These are phyloP conservation scores for Agarophyton chilense DNA, from an alignment of 23 red algal genomes.

Conservation along the genomic window DNA sequence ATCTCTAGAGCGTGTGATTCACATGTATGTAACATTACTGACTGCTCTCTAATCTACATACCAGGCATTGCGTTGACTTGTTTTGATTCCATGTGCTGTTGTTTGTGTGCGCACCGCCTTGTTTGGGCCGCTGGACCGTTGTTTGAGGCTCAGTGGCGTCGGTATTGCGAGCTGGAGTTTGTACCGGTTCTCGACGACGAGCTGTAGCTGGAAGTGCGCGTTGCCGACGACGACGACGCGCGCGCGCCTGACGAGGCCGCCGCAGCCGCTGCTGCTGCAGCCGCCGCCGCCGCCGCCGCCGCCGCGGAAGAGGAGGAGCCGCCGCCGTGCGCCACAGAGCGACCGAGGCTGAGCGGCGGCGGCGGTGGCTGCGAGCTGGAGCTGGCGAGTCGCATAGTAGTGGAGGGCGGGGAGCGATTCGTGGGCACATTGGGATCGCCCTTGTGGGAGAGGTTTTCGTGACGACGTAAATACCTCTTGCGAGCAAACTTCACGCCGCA, in stretches of 20 bases:
- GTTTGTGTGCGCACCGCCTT: neutral
- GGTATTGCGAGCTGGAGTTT: neutral
- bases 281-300: too few relatives aligned
- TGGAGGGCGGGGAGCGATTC: neutral
- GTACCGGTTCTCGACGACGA: neutral
- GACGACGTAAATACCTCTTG: slow-evolving; percentile 49
- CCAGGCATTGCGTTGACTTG: too few relatives aligned
- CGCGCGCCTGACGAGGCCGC: neutral
- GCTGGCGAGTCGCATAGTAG: too few relatives aligned
- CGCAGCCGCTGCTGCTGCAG: too few relatives aligned
- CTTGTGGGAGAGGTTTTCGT: slow-evolving; percentile 70
- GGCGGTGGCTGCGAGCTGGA: neutral
- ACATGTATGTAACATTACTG: too few relatives aligned
- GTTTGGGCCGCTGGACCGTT: neutral
- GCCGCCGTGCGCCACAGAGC: neutral
- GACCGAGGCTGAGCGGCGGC: neutral
- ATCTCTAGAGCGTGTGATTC: too few relatives aligned
- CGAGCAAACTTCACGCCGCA: slow-evolving; percentile 72
- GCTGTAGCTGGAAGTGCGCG: neutral
- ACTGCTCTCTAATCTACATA: too few relatives aligned
- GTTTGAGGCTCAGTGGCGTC: too few relatives aligned
- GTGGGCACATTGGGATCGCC: neutral
- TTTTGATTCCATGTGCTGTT: too few relatives aligned
- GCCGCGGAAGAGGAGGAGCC: too few relatives aligned
- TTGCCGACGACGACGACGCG: neutral